Evolutionary conservation across 345 rosid genomes (phyloP), one percentile per base, ranked within the genome.

Genomic region (Brassica juncea): DNA sequence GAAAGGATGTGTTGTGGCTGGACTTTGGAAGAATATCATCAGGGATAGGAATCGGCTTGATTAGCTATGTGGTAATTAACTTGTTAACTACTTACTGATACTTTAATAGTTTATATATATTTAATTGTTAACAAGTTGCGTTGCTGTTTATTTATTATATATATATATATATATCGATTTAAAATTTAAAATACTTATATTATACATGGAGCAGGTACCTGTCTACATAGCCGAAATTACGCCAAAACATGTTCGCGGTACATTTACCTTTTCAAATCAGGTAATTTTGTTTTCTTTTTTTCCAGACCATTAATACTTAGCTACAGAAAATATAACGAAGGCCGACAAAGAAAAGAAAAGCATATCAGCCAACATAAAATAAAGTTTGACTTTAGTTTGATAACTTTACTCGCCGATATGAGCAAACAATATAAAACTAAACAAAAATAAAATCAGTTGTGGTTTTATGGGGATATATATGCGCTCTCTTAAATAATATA

Each of bases 11-110:
- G 14, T 66, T 81, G 79, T 80, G 78, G 74, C 73, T 85, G 57
- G 66, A 82, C 77, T 19, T 82, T 2, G 88, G 89, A 42, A 80
- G 89, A 81, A 6, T 81, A 8, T 86, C 57, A 2, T 19, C 81
- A 2, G 88, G 89, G 47, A 11, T 86, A 30, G 91, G 86, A 35
- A n/a, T 70, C 64, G 89, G 86, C 14, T 37, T 86, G 49, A 44
- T 67, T 32, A 57, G 60, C 66, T 88, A 88, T 77, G 85, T 70
- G 88, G 86, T 87, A 84, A 52, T 63, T 27, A 74, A 34, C 68
- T 66, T 77, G 8, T 11, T 54, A 11, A 25, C 68, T 25, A 8
- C 62, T 57, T 12, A 23, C 70, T 49, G 57, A 49, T 49, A 49
- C 57, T 49, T n/a, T 60, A 14, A 11, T 42, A 1, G 15, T 3